phyloP scores from a whole-genome alignment of 2,329 filamentous ascomycete genomes.

The Aureobasidium sp. region DNA sequence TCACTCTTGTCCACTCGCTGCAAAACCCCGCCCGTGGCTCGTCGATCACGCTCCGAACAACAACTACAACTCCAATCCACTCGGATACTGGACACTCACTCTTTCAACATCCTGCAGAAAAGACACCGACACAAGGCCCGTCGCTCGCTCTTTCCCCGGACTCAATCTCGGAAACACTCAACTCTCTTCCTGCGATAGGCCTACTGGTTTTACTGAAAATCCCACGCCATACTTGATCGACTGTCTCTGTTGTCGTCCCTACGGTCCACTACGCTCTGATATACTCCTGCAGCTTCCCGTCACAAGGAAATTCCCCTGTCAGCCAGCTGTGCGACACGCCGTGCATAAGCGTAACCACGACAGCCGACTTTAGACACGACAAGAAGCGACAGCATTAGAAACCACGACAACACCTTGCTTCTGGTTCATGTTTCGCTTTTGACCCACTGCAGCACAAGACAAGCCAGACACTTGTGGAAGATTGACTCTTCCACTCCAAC shows the following conservation, averaged over 20 bases:
- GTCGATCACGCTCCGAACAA: constrained; percentile 1
- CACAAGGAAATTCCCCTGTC: not conserved
- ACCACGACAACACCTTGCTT: constrained; percentile 9
- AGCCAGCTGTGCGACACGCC: constrained; percentile 5
- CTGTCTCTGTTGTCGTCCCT: not conserved
- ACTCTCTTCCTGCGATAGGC: not conserved
- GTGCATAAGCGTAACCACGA: constrained; percentile 13
- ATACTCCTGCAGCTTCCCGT: constrained; percentile 5
- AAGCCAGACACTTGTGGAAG: constrained; percentile 8
- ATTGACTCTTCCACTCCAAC: constrained; percentile 12
- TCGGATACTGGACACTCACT: not conserved
- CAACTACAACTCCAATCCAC: not conserved
- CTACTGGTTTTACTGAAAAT: constrained; percentile 5
- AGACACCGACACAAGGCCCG: not conserved
- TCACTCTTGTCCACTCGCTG: not conserved
- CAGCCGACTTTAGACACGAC: constrained; percentile 11
- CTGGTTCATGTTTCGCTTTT: constrained; percentile 5
- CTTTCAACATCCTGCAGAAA: not conserved
- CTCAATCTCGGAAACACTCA: not conserved
- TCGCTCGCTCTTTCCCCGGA: constrained; percentile 12
- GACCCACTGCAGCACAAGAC: constrained; percentile 6
- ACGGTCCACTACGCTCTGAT: not conserved
- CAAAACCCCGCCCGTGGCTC: constrained; percentile 10
- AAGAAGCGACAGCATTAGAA: constrained; percentile 2
- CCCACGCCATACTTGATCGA: not conserved